Base-by-base conservation (phyloP, 179 eudicot genomes). In the Spergularia azorica region DNA sequence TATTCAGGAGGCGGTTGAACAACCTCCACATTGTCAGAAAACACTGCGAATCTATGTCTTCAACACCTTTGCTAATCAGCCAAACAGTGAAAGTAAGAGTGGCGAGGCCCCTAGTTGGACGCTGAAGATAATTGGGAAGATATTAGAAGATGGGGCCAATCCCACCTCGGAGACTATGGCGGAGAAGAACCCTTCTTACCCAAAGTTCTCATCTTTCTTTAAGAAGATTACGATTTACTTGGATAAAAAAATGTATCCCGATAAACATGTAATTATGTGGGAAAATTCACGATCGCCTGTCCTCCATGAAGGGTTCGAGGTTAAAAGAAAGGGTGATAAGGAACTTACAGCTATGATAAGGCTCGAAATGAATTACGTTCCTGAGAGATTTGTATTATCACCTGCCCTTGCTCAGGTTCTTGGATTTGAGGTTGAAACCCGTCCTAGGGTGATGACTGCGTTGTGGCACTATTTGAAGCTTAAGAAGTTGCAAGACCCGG, bases 281-380 rank as follows among this genome's bases (percentile, higher is more conserved):
- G 98, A 95, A 71, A 88, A 80, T 82, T 77, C 93, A 43, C 90
- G 93, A 50, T 89, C 97, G 21, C 89, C 92, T 38, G 84, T 79
- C 3, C 86, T 85, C 63, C 96, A 88, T 52, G 96, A 95, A 70
- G 98, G 97, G 46, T 95, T 95, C 80, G 97, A 92, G 86, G 89
- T 95, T 72, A 92, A 89, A 83, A 88, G 98, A 71, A 95, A 89
- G 81, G 98, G 98, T 63, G 90, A 95, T 76, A 92, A 87, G 84
- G 97, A 95, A 82, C 90, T 91, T 72, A 91, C 84, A 43, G 97
- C 96, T 52, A 86, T 91, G 56, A 76, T 95, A 72, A 87, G 96
- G 77, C 81, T 95, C 52, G 98, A 95, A 82, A 83, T 95, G 98
- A 93, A 91, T 85, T 80, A 89, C 79, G 63, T 72, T 21, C 93